These are phyloP conservation scores for Xylaria sp. DNA, from an alignment of 2,329 filamentous ascomycete species.

Conservation along the genomic window DNA sequence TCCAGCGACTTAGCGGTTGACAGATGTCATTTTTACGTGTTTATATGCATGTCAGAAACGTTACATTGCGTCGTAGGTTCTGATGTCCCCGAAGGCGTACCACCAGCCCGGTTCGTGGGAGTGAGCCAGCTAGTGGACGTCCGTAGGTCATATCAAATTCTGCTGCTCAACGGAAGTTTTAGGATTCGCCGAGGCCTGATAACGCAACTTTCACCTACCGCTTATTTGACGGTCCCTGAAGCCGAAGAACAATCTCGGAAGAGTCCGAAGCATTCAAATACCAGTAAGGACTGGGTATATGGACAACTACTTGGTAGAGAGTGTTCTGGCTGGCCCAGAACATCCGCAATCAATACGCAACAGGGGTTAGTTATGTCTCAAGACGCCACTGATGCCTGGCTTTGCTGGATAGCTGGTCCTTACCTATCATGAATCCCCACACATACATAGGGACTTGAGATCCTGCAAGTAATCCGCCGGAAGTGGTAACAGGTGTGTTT, in stretches of 20 bases:
- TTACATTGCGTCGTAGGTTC: constrained; percentile 26
- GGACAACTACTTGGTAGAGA: constrained; percentile 1
- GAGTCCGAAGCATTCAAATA: constrained; percentile 26
- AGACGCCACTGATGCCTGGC: constrained; percentile 26
- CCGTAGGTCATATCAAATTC: not conserved
- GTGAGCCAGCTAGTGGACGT: not conserved
- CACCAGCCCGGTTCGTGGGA: constrained; percentile 33
- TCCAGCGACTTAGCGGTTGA: constrained; percentile 25
- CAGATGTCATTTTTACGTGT: constrained; percentile 22
- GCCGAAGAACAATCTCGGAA: constrained; percentile 33
- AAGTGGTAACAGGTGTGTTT: constrained; percentile 11
- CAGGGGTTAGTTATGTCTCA: constrained; percentile 26
- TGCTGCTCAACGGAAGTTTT: not conserved
- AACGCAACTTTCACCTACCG: constrained; percentile 7
- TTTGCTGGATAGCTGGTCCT: constrained; percentile 19
- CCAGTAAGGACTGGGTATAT: constrained; percentile 17
- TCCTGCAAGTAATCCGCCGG: constrained; percentile 29
- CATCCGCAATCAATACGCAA: constrained; percentile 36
- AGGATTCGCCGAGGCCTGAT: not conserved
- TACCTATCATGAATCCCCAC: constrained; percentile 26
- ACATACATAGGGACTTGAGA: constrained; percentile 29
- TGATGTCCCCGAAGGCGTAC: constrained; percentile 30
- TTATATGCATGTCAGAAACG: constrained; percentile 36
- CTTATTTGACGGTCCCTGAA: constrained; percentile 1
- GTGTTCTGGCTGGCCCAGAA: constrained; percentile 4